Conservation (phyloP, 441 rosid species). For the Pelargonium citronellum region DNA sequence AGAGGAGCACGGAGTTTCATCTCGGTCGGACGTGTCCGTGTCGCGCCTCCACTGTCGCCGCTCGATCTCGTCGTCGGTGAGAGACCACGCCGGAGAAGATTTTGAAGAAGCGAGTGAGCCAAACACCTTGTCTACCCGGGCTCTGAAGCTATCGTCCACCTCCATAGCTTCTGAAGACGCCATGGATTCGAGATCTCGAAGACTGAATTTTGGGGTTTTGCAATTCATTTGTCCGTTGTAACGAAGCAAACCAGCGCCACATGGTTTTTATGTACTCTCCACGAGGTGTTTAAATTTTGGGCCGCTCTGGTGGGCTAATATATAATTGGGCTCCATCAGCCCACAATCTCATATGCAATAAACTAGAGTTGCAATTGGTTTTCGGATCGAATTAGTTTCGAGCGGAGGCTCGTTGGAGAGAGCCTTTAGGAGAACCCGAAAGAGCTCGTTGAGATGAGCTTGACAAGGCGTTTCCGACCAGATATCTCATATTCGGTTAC, state of each 20-base stretch:
- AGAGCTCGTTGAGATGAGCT: too few relatives aligned
- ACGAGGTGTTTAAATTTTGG: slow-evolving; percentile 2
- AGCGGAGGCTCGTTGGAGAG: too few relatives aligned
- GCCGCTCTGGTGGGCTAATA: background rate
- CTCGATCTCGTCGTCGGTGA: slow-evolving; percentile 45
- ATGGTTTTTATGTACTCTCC: too few relatives aligned
- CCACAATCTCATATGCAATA: too few relatives aligned
- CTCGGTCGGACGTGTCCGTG: slow-evolving; percentile 31
- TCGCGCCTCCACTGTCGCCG: slow-evolving; percentile 46
- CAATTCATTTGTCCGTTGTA: too few relatives aligned
- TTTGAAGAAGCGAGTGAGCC: slow-evolving; percentile 47
- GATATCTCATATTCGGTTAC: too few relatives aligned
- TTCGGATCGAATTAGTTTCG: too few relatives aligned
- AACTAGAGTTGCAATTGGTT: too few relatives aligned
- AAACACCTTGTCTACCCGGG: slow-evolving; percentile 46
- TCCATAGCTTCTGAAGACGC: slow-evolving; percentile 21
- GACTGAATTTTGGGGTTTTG: background rate
- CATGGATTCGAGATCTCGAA: slow-evolving; percentile 7
- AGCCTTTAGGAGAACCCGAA: too few relatives aligned
- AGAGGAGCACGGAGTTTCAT: slow-evolving; percentile 45
- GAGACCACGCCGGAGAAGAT: slow-evolving; percentile 41
- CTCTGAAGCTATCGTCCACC: slow-evolving; percentile 43
- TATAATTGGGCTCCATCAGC: too few relatives aligned
- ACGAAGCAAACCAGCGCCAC: too few relatives aligned
- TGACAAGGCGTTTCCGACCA: too few relatives aligned